Evolutionary conservation across 768 basidiomycete species (phyloP), one percentile per base, ranked within the genome.

Genomic region (Thelephora aurantiotincta): DNA sequence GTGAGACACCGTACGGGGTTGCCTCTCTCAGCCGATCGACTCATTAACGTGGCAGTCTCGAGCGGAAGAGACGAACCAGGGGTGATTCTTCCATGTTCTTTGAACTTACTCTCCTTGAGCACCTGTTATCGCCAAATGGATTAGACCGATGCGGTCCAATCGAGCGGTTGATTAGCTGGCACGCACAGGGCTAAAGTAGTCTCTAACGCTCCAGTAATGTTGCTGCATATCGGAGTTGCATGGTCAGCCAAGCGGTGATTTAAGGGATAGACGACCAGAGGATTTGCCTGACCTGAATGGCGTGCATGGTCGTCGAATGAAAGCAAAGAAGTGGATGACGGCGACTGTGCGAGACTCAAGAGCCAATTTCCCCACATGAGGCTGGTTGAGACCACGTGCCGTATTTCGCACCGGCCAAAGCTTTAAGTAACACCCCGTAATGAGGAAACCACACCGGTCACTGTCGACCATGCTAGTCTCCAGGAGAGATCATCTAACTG

Each of bases 91-190:
- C 96, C 96, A 58, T 94, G 89, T 64, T 99, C 96, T 64, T 94
- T 97, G 74, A 99, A 99, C 64, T 98, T 98, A 69, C 87, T 91
- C 68, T 98, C 93, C 60, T 82, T 89, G 54, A 98, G 77, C 19
- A 99, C 92, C 91, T 96, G 63, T 3, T 26, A 20, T 45, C 52
- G 23, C 38, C 41, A 37, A 35, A 61, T 55, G 50, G 57, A 61
- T 61, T 54, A 57, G 52, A 63, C 51, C 64, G 59, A 51, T 58
- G 57, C 61, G 34, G 36, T 11, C 48, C 13, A 51, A 51, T 55
- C 49, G 35, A 45, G 9, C 43, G 51, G 50, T 43, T 35, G 33
- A 43, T 30, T 9, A 30, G 26, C 26, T 30, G 23, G 44, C 54
- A 68, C 83, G 63, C 65, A 89, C 88, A 16, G 87, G 88, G 56